Base-by-base conservation (phyloP, 1,284 basidiomycete species). In the Ustilago cynodontis region DNA sequence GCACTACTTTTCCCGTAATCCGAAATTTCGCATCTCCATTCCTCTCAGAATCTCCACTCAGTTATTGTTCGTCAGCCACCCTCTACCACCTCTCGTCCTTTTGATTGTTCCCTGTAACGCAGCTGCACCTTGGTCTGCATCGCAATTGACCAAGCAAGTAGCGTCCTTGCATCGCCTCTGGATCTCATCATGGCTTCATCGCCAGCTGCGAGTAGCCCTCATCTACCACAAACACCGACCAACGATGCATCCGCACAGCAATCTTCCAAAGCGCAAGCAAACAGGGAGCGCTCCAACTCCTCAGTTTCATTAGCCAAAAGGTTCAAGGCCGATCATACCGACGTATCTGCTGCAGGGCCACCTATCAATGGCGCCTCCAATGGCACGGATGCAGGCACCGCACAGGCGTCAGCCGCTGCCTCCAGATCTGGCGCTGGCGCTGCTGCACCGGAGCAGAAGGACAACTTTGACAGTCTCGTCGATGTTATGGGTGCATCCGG, bases 401-500 rank as follows among this genome's bases (percentile, higher is more conserved):
- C 59, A 3, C 61, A 63, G 29, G 31, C 41, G 14, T 28, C 50
- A 20, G 28, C 43, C n/a, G 39, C 52, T 18, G 31, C 54, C 14
- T 49, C 47, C 50, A 61, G 45, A 28, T 47, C 59, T n/a, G 56
- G 65, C 22, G 37, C 57, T 39, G 56, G 39, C 0, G 37, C 60
- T 26, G 56, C 47, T 0, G 49, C 57, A 14, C 57, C 68, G 2
- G 73, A 71, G 18, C 73, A 76, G 16, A 76, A 60, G 18, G 71
- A 77, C 57, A 73, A 77, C 56, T 70, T 81, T 33, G 83, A 84
- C 57, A 77, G 78, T 39, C 59, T 84, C 3, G 77, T 81, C 26
- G 83, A 85, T 63, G 79, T 83, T 28, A 78, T 85, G 75, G 80
- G 82, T 7, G 70, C 71, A 16, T 78, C 82, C 2, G 83, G 83